Percentiles rank a stretch among this genome's conserved stretches.
phyloP scores from a whole-genome alignment of 441 rosid genomes.

The Eugenia klotzschiana region DNA sequence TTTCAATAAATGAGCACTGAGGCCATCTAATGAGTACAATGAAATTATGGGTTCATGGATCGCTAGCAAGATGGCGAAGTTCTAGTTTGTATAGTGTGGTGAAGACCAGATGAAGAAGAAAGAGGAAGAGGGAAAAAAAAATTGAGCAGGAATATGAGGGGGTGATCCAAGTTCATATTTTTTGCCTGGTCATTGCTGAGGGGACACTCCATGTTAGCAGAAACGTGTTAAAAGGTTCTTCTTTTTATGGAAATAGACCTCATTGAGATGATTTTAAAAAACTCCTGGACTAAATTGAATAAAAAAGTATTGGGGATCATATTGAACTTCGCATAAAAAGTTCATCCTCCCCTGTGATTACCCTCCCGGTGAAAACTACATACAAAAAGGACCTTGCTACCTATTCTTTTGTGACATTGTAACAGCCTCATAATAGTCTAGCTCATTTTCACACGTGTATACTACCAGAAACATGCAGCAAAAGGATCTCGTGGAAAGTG shows the following conservation, averaged over 20 bases:
- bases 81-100: neutral
- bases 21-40: neutral
- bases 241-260: neutral
- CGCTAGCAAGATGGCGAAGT: neutral
- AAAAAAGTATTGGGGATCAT: neutral
- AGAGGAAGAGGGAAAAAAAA: neutral
- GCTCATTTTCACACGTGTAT: neutral
- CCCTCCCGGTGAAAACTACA: neutral
- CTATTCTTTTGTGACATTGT: neutral
- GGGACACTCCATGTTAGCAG: neutral
- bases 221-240: neutral
- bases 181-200: neutral
- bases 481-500: neutral
- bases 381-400: neutral
- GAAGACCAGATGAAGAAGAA: neutral
- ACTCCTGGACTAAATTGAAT: neutral
- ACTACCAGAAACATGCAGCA: neutral
- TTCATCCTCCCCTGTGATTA: neutral
- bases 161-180: neutral
- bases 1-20: neutral
- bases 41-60: neutral
- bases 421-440: neutral
- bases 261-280: neutral
- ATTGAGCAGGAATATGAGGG: neutral
- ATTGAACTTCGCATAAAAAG: neutral